Conservation (phyloP, 2,329 filamentous ascomycete genomes). For the Hawksworthiomyces lignivorus region DNA sequence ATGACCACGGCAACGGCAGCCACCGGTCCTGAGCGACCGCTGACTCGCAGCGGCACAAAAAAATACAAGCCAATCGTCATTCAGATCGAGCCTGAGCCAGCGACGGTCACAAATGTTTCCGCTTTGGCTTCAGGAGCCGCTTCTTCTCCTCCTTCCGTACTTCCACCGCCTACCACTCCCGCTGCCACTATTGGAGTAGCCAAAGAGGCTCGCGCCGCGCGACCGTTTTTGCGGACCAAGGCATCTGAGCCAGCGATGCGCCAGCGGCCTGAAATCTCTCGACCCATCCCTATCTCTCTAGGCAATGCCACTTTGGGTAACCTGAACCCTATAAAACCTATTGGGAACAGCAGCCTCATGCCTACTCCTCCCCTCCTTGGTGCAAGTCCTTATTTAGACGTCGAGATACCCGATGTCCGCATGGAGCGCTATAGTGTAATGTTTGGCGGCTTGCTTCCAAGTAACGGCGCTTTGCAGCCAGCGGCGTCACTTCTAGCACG, state of each 20-base stretch:
- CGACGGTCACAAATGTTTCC: constrained; percentile 2
- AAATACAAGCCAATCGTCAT: constrained; percentile 38
- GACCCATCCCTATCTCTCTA: not conserved
- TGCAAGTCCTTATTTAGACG: constrained; percentile 47
- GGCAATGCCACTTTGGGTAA: not conserved
- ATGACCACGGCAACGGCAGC: constrained; percentile 9
- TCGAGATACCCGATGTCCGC: constrained; percentile 72
- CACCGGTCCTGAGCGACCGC: constrained; percentile 11
- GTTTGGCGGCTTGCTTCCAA: constrained; percentile 67
- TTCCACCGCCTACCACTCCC: not conserved
- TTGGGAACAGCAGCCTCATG: not conserved
- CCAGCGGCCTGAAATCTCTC: not conserved
- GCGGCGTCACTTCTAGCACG: constrained; percentile 42
- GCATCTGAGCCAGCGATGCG: constrained; percentile 14
- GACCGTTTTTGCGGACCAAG: constrained; percentile 14
- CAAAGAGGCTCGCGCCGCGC: constrained; percentile 3
- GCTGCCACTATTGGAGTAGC: not conserved
- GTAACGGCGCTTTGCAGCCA: constrained; percentile 14
- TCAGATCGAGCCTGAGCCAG: constrained; percentile 12
- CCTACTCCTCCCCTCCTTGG: not conserved
- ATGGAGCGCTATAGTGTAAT: constrained; percentile 92
- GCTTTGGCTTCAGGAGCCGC: no score
- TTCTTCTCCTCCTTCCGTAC: no score
- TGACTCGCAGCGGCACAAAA: constrained; percentile 30
- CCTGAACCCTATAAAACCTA: no score